Evolutionary conservation across 495 filamentous ascomycete species (phyloP), one percentile per base, ranked within the genome.

Genomic region (Annulohypoxylon bovei): DNA sequence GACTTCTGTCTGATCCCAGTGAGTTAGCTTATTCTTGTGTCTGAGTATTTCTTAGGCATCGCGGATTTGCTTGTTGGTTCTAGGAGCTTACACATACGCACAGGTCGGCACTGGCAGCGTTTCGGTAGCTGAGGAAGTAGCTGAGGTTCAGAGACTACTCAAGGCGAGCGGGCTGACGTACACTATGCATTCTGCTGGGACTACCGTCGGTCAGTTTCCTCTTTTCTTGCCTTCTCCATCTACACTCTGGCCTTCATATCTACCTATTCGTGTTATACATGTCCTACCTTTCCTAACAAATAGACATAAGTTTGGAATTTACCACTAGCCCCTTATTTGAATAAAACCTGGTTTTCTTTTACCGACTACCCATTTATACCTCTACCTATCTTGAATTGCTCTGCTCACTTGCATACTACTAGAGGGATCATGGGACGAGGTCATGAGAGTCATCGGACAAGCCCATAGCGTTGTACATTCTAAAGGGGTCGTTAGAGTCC

Each of bases 351-450:
- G n/a, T n/a, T n/a, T n/a, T n/a, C n/a, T n/a, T n/a, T n/a, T n/a
- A n/a, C n/a, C n/a, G n/a, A n/a, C n/a, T n/a, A n/a, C n/a, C n/a
- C n/a, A n/a, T n/a, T n/a, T 20, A 32, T 1, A 30, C 28, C 28
- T 55, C 23, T 44, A 54, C 55, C 59, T 53, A 59, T 16, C n/a
- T n/a, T 6, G 7, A 20, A 18, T 18, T 32, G 7, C 22, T 27
- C 0, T 27, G 18, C 59, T 42, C 30, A 57, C 40, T 18, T 18
- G 42, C 20, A 28, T 35, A 28, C 4, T 22, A 55, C 40, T 14
- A 95, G 95, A 98, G 79, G 95, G 95, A 14, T 85, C 90, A 25
- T 98, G 95, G 95, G 93, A 96, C 67, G 86, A 91, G 42, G 94
- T 97, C 32, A 93, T 95, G 86, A 85, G 81, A 60, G 85, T 96